These are phyloP conservation scores for Capsicum pubescens DNA, from an alignment of 257 asterid genomes.

Conservation along the genomic window DNA sequence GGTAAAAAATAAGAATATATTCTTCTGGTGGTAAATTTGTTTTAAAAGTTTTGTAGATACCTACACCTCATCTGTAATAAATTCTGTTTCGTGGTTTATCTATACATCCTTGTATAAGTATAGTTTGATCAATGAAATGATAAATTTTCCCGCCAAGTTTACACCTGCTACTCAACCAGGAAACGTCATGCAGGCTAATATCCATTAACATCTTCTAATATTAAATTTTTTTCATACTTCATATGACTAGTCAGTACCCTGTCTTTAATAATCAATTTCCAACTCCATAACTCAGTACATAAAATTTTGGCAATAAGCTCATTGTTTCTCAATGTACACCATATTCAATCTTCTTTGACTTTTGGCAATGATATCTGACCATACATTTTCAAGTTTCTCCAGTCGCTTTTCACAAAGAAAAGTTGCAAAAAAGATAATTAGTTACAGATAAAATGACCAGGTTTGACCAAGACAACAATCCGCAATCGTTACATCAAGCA, in stretches of 20 bases:
- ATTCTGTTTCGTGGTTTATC: too few species aligned
- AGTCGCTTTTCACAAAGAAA: background rate
- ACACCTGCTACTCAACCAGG: background rate
- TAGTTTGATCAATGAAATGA: background rate
- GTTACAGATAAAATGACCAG: background rate
- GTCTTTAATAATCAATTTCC: constrained; percentile 10
- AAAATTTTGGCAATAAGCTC: constrained; percentile 9
- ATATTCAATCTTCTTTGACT: background rate
- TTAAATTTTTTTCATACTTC: background rate
- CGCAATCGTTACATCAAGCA: background rate
- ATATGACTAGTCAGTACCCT: constrained; percentile 3
- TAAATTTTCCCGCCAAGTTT: background rate
- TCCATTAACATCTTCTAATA: background rate
- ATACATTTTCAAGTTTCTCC: background rate
- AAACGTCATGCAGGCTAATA: background rate
- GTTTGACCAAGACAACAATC: background rate
- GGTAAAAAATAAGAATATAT: background rate
- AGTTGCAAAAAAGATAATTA: background rate
- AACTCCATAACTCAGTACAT: background rate
- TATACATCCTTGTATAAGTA: background rate
- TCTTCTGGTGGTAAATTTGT: background rate
- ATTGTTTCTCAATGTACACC: background rate
- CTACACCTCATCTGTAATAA: too few species aligned
- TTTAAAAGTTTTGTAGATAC: background rate
- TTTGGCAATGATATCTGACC: background rate